Evolutionary conservation across 805 yeast genomes (phyloP).

Genomic region (Metschnikowia corniflorae): DNA sequence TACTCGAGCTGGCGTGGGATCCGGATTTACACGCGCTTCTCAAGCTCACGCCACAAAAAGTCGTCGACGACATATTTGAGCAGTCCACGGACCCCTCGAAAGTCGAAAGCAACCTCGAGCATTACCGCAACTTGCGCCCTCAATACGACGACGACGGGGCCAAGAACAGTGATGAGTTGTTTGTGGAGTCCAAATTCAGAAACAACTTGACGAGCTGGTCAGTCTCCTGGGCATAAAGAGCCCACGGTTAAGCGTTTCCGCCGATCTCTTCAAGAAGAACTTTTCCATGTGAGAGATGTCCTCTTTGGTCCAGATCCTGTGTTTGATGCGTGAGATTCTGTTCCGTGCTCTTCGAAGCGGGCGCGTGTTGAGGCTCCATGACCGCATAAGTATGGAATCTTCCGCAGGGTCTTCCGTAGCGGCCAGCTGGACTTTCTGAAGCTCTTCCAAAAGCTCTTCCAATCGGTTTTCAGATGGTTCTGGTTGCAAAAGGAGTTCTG

Average conservation of each 20-base stretch:
- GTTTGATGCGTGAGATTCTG: constrained; percentile 9
- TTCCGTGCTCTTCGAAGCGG: constrained; percentile 13
- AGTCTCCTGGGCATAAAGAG: constrained; percentile 16
- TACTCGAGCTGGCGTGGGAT: constrained; percentile 63
- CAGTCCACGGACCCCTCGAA: constrained; percentile 25
- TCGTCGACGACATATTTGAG: constrained; percentile 69
- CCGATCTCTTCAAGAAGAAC: constrained; percentile 4
- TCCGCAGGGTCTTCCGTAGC: background rate
- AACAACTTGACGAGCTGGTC: constrained; percentile 39
- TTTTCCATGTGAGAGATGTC: constrained; percentile 8
- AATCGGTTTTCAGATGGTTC: constrained; percentile 5
- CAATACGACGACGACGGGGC: constrained; percentile 21
- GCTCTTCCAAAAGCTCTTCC: constrained; percentile 10
- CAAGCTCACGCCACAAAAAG: constrained; percentile 63
- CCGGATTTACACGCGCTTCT: constrained; percentile 40
- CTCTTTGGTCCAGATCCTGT: constrained; percentile 11
- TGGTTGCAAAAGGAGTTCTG: too few species aligned
- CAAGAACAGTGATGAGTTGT: constrained; percentile 34
- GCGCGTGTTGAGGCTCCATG: constrained; percentile 6
- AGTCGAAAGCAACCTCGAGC: constrained; percentile 19
- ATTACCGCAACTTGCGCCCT: constrained; percentile 18
- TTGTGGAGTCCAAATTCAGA: constrained; percentile 39
- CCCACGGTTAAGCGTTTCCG: background rate
- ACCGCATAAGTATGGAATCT: background rate
- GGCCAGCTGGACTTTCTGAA: constrained; percentile 4